These are phyloP conservation scores for sunflower (Helianthus annuus) DNA, from an alignment of 129 eudicot species.

Conservation along the genomic window HanXRQr2.0-SUNRISE NC_035446.2:136539087-136539586, in stretches of 20 bases:
- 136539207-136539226: neutral
- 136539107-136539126: conserved; percentile 26
- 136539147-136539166: conserved; percentile 57
- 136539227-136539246: too few species aligned
- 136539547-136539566: too few species aligned
- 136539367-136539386: neutral
- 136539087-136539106: conserved; percentile 38
- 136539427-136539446: neutral
- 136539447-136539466: neutral
- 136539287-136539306: too few species aligned
- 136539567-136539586: too few species aligned
- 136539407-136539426: neutral
- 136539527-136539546: too few species aligned
- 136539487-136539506: neutral
- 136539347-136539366: too few species aligned
- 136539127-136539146: conserved; percentile 32
- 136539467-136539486: neutral
- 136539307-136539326: too few species aligned
- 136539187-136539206: conserved; percentile 54
- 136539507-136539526: too few species aligned
- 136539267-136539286: too few species aligned
- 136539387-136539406: neutral
- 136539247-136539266: too few species aligned
- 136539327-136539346: too few species aligned
- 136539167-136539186: conserved; percentile 50